phyloP scores from a whole-genome alignment of 352 stramenopile genomes.

The Pythium scleroteichum region DNA sequence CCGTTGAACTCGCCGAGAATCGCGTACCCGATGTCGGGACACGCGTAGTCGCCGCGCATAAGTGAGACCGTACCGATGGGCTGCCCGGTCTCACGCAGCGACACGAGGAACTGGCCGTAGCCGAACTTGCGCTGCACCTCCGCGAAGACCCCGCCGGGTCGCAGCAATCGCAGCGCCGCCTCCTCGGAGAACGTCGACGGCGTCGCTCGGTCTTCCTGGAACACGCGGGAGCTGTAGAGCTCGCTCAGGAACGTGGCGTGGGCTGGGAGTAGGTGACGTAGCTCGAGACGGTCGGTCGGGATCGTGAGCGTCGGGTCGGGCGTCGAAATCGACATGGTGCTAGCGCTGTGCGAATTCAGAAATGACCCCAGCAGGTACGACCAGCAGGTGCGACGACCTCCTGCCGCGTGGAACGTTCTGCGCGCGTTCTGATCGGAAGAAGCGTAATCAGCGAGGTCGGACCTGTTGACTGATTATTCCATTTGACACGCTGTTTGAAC shows the following conservation, averaged over 20 bases:
- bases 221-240: slow-evolving; percentile 23
- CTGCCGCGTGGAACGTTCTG: not conserved
- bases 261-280: slow-evolving; percentile 22
- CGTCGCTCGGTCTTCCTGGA: slow-evolving; percentile 6
- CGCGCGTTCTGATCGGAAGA: not conserved
- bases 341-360: not conserved
- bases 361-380: not conserved
- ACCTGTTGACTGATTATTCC: too few relatives aligned
- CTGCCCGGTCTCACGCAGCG: slow-evolving; percentile 4
- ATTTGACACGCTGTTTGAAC: too few relatives aligned
- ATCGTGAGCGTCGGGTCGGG: slow-evolving; percentile 13
- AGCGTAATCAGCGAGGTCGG: too few relatives aligned
- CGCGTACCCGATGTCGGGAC: slow-evolving; percentile 22
- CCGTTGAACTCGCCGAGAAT: slow-evolving; percentile 23
- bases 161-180: slow-evolving; percentile 6
- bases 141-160: slow-evolving; percentile 10
- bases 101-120: slow-evolving; percentile 27
- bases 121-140: slow-evolving; percentile 23
- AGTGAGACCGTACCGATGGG: slow-evolving; percentile 25
- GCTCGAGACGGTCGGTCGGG: slow-evolving; percentile 14
- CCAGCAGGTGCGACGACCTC: too few relatives aligned
- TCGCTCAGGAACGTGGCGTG: slow-evolving; percentile 23
- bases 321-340: not conserved
- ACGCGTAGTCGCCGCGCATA: slow-evolving; percentile 20
- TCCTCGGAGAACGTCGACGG: slow-evolving; percentile 6